A percentile compares a stretch with the other conserved stretches of the same genome.
phyloP scores from a whole-genome alignment of 805 yeast species.

The Saturnispora diversa region DNA sequence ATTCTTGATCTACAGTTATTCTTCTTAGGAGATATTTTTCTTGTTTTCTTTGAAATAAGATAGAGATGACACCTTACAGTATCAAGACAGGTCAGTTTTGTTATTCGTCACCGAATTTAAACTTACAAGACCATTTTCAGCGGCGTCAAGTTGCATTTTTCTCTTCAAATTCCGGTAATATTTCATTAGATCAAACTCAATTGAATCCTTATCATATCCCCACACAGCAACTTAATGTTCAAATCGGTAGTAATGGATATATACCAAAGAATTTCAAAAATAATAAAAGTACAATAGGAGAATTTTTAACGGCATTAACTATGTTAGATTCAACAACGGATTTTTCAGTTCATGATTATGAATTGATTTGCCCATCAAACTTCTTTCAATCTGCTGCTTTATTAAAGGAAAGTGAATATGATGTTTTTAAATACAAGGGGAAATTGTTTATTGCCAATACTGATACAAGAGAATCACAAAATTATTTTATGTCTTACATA shows the following conservation, averaged over 20 bases:
- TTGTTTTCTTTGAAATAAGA: no score
- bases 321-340: background rate
- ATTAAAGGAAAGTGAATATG: constrained; percentile 8
- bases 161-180: constrained; percentile 6
- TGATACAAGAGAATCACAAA: constrained; percentile 12
- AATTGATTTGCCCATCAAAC: constrained; percentile 12
- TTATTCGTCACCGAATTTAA: constrained; percentile 1
- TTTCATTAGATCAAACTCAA: constrained; percentile 7
- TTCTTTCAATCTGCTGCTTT: constrained; percentile 15
- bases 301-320: constrained; percentile 4
- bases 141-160: constrained; percentile 9
- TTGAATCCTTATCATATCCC: constrained; percentile 1
- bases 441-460: constrained; percentile 11
- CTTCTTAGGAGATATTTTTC: no score
- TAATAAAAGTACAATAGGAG: constrained; percentile 8
- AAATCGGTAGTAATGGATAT: constrained; percentile 7
- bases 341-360: background rate
- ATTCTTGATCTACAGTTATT: no score
- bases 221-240: constrained; percentile 8
- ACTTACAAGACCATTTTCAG: background rate
- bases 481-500: constrained; percentile 13
- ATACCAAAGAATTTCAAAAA: constrained; percentile 9
- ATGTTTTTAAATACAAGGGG: constrained; percentile 6
- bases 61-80: background rate
- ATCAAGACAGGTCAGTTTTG: constrained; percentile 2